These are phyloP conservation scores for Elongisporangium anandrum DNA, from an alignment of 352 stramenopile genomes.

Conservation along the genomic window DNA sequence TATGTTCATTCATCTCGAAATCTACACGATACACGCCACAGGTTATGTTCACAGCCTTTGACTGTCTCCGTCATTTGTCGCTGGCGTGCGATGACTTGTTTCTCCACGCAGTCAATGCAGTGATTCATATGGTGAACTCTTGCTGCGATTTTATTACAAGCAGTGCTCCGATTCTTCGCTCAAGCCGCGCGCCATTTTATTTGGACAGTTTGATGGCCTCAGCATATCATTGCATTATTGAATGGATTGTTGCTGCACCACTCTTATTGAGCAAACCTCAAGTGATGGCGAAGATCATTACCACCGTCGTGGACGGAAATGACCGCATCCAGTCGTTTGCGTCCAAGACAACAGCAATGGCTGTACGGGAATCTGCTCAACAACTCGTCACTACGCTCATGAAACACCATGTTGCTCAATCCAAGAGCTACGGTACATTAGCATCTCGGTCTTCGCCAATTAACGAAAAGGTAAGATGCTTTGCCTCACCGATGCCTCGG, in stretches of 20 bases:
- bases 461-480: slow-evolving; percentile 51
- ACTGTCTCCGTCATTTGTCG: slow-evolving; percentile 79
- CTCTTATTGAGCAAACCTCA: slow-evolving; percentile 69
- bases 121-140: slow-evolving; percentile 78
- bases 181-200: slow-evolving; percentile 72
- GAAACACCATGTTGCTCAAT: slow-evolving; percentile 81
- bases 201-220: slow-evolving; percentile 79
- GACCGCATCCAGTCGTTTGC: slow-evolving; percentile 65
- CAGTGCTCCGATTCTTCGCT: slow-evolving; percentile 66
- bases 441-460: slow-evolving; percentile 37
- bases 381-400: slow-evolving; percentile 84
- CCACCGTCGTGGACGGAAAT: slow-evolving; percentile 73
- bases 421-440: slow-evolving; percentile 31
- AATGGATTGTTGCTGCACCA: slow-evolving; percentile 78
- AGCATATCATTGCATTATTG: slow-evolving; percentile 78
- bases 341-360: slow-evolving; percentile 38
- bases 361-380: slow-evolving; percentile 68
- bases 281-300: slow-evolving; percentile 78
- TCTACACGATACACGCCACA: slow-evolving; percentile 76
- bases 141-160: slow-evolving; percentile 86
- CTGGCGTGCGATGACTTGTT: slow-evolving; percentile 76
- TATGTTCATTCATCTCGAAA: slow-evolving; percentile 83
- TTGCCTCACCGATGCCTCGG: neutral
- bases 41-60: slow-evolving; percentile 82
- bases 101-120: slow-evolving; percentile 67